A percentile compares a stretch with the other conserved stretches of the same genome.
phyloP scores from a whole-genome alignment of 129 eudicot species.

The Kitagawia praeruptora region DNA sequence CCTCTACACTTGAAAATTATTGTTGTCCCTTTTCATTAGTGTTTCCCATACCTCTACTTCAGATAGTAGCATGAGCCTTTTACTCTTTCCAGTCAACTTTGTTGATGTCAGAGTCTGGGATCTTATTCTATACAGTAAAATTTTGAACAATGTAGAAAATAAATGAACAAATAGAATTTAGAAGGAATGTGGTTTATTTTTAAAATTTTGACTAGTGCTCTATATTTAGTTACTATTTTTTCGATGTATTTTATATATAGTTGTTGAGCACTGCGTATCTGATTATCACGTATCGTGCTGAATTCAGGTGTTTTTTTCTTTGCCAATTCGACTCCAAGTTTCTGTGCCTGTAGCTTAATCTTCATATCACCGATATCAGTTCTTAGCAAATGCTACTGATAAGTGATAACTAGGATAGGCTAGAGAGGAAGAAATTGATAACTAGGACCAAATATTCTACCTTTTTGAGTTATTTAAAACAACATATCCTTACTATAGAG shows the following conservation, averaged over 20 bases:
- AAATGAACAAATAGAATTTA: not conserved
- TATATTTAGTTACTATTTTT: too few relatives aligned
- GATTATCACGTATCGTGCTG: too few relatives aligned
- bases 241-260: not conserved
- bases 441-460: not conserved
- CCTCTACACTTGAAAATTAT: too few relatives aligned
- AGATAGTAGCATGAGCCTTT: not conserved
- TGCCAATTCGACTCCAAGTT: not conserved
- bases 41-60: not conserved
- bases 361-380: not conserved
- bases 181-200: not conserved
- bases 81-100: not conserved
- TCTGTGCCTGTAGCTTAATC: not conserved
- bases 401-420: not conserved
- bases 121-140: not conserved
- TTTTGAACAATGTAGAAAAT: not conserved
- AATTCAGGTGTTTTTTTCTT: not conserved
- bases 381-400: not conserved
- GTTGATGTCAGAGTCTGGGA: not conserved
- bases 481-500: not conserved
- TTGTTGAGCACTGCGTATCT: not conserved
- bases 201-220: not conserved
- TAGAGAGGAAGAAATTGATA: not conserved
- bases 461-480: not conserved
- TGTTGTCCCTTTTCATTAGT: not conserved